Percentiles rank a stretch among this genome's conserved stretches.
These are phyloP conservation scores for Albugo laibachii DNA, from an alignment of 352 stramenopile genomes.

Conservation along the genomic window DNA sequence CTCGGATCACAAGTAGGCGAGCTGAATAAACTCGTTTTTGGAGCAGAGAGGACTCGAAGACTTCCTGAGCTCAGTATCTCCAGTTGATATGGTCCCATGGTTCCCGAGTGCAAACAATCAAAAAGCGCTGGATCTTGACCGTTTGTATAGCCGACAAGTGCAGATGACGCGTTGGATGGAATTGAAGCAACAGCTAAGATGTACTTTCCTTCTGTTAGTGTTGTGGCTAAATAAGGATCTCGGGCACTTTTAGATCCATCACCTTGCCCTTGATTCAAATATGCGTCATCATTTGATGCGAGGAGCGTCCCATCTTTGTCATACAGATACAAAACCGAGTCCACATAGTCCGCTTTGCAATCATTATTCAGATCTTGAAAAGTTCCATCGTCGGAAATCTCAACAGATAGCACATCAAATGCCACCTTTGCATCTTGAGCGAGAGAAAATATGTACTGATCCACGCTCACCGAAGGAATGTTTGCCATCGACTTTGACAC, in stretches of 20 bases:
- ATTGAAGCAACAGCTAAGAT: conserved; percentile 19
- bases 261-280: conserved; percentile 4
- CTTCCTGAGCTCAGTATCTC: conserved; percentile 6
- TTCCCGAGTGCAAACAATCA: conserved; percentile 1
- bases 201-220: conserved; percentile 28
- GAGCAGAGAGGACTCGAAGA: too few species aligned
- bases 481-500: conserved; percentile 6
- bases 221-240: conserved; percentile 25
- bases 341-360: conserved; percentile 31
- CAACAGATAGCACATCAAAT: conserved; percentile 35
- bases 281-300: conserved; percentile 20
- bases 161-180: conserved; percentile 9
- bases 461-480: conserved; percentile 20
- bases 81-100: conserved; percentile 6
- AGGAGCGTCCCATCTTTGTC: conserved; percentile 10
- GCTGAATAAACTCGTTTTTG: too few species aligned
- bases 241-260: conserved; percentile 30
- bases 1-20: too few species aligned
- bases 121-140: conserved; percentile 9
- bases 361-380: conserved; percentile 45
- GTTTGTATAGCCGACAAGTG: conserved; percentile 2
- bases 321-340: conserved; percentile 42
- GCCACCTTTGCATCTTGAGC: conserved; percentile 18
- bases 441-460: conserved; percentile 29
- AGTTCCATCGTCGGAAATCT: conserved; percentile 27